Evolutionary conservation across 1,284 basidiomycete genomes (phyloP), one percentile per base, ranked within the genome.

Genomic region (Apiotrichum domesticum): DNA sequence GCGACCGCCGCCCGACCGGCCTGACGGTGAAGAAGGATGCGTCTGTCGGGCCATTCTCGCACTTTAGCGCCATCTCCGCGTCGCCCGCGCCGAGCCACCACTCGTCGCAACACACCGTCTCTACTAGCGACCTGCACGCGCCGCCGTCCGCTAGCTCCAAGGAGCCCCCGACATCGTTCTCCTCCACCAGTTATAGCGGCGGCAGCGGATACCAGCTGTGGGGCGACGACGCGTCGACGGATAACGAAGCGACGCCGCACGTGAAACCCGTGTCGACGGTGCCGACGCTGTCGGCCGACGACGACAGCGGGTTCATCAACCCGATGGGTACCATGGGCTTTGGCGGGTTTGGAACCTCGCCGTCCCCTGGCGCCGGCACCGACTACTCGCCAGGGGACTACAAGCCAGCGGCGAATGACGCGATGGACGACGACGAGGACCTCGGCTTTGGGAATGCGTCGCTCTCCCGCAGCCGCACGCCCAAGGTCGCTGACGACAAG

Each of bases 1-100:
- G 77, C 75, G 48, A 80, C 75, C 60, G 77, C 70, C 66, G 72
- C 49, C 51, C 63, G 13, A 46, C 29, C 9, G 46, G 34, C 34
- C 50, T 53, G 40, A 51, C 64, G 0, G 53, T 57, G 6, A 66
- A 57, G 37, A 46, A 52, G 32, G 53, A 59, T 2, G 46, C 56
- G 10, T 43, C 54, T n/a, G 79, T 83, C 10, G 95, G 94, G 0
- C 90, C 95, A 6, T 98, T 98, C 77, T 86, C 91, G 21, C 92
- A 93, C 68, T 98, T 90, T 76, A 93, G 88, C 66, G 86, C 91
- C 14, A 97, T 98, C 65, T 91, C 95, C 1, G 92, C 91, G 1
- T 82, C 83, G 46, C 49, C 49, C 14, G 46, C 15, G 9, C 83
- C 87, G 8, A 89, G 87, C 7, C 86, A 87, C 11, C 60, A 61